Conservation (phyloP, 495 filamentous ascomycete genomes). For the Viridothelium virens region DNA sequence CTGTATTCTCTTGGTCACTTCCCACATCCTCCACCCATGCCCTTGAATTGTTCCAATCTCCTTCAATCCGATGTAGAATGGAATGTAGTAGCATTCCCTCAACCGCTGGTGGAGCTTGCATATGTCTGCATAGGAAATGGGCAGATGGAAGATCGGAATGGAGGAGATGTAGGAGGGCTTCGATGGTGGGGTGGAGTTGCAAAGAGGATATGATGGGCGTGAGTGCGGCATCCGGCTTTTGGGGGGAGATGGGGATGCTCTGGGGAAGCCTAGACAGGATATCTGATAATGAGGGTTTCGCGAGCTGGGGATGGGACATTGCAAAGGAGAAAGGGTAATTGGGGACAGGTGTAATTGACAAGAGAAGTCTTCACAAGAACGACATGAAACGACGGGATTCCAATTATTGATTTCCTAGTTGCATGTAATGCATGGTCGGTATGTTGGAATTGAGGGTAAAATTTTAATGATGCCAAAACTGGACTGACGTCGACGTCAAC, state of each 20-base stretch:
- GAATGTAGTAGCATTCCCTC: slow-evolving; percentile 44
- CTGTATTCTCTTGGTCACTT: neutral
- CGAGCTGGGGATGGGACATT: neutral
- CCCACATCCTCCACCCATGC: slow-evolving; percentile 40
- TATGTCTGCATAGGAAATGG: slow-evolving; percentile 44
- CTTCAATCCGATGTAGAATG: slow-evolving; percentile 42
- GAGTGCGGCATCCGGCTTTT: slow-evolving; percentile 14
- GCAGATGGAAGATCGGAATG: slow-evolving; percentile 42
- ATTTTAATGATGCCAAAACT: neutral
- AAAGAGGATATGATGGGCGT: slow-evolving; percentile 32
- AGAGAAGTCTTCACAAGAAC: neutral
- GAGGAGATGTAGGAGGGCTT: slow-evolving; percentile 42
- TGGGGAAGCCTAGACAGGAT: neutral
- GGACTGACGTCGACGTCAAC: neutral
- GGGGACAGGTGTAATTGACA: no score
- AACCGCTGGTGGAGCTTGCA: slow-evolving; percentile 39
- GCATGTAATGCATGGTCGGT: neutral
- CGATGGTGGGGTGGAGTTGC: slow-evolving; percentile 40
- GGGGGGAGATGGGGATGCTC: slow-evolving; percentile 8
- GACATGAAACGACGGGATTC: neutral
- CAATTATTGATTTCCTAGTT: no score
- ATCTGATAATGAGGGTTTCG: neutral
- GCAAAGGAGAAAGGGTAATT: neutral
- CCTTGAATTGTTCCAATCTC: slow-evolving; percentile 40
- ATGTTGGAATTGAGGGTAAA: neutral